Base-by-base conservation (phyloP, 768 basidiomycete species). In the Exidia glandulosa region DNA sequence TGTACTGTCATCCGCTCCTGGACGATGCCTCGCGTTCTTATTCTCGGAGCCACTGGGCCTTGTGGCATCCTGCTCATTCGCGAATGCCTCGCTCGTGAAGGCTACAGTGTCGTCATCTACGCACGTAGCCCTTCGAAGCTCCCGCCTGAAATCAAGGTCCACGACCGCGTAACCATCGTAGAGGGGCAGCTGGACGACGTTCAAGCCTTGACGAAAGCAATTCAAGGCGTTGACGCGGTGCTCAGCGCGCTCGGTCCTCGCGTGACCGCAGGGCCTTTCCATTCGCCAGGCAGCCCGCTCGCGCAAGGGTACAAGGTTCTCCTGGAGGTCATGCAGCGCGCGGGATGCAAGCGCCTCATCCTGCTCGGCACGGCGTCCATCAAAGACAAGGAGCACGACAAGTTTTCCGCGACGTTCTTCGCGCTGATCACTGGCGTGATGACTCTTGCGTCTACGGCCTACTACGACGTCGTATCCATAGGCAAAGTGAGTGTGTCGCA, bases 1-100 rank as follows among this genome's bases (percentile, higher is more conserved):
- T 45, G 41, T 23, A 14, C 16, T 36, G 34, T 7, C 34, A 7
- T 45, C 41, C 41, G 16, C 16, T 45, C 41, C 19, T n/a, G n/a
- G n/a, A n/a, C 41, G 23, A 45, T 45, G 41, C 41, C 41, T 19
- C 82, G 75, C 29, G 65, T 87, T 60, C 75, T 89, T 58, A 74
- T 89, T 60, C 75, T 90, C n/a, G 88, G 87, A 19, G 83, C 77
- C 27, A 90, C 87, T 2, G 87, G 87, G 1, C 76, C 81, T 14
- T 70, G 71, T 34, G 88, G 87, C 56, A 70, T 79, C 50, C 75
- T 78, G 19, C 74, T 88, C 61, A 75, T 84, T 60, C 77, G 81
- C 57, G 78, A 85, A 65, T 72, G 77, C 4, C 77, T 89, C 19
- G 66, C 72, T 3, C 50, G 54, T 19, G 70, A 71, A 25, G 64